A percentile compares a stretch with the other conserved stretches of the same genome.
These are phyloP conservation scores for Heterobasidion irregulare DNA, from an alignment of 1,284 basidiomycete genomes.

Conservation along the genomic window DNA sequence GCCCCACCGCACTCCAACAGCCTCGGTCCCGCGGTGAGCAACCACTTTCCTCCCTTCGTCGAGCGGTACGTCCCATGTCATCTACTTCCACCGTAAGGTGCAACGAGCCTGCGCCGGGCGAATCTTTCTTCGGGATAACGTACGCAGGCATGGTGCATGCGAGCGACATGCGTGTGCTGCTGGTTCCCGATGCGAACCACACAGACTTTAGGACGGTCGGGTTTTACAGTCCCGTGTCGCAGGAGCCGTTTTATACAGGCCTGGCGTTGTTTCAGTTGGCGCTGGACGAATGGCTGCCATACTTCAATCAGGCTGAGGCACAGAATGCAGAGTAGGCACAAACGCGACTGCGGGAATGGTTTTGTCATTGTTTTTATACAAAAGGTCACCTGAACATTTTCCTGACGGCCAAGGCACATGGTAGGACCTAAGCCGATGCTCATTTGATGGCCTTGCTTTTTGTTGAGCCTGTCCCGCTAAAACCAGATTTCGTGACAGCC, in stretches of 20 bases:
- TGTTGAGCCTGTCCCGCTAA: too few relatives aligned
- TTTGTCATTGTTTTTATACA: too few relatives aligned
- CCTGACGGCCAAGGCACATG: not conserved
- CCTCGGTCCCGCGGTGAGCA: conserved; percentile 29
- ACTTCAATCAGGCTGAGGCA: conserved; percentile 16
- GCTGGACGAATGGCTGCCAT: conserved; percentile 39
- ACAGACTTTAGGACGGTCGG: conserved; percentile 39
- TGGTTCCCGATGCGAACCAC: conserved; percentile 38
- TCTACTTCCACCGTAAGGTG: conserved; percentile 20
- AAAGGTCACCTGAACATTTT: too few relatives aligned
- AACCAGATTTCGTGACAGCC: too few relatives aligned
- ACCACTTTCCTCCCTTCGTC: not conserved
- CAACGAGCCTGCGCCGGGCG: conserved; percentile 22
- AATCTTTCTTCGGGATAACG: conserved; percentile 37
- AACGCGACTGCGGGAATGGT: not conserved
- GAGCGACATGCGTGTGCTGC: conserved; percentile 37
- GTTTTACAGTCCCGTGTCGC: conserved; percentile 38
- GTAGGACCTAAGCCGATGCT: too few relatives aligned
- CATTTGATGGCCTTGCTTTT: too few relatives aligned
- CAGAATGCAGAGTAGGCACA: too few relatives aligned
- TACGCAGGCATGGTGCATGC: conserved; percentile 40
- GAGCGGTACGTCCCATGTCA: not conserved
- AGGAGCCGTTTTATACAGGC: conserved; percentile 37
- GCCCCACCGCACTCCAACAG: conserved; percentile 31
- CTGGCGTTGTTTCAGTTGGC: conserved; percentile 36